These are phyloP conservation scores for Beauveria asiatica DNA, from an alignment of 2,329 filamentous ascomycete species.

Conservation along the genomic window DNA sequence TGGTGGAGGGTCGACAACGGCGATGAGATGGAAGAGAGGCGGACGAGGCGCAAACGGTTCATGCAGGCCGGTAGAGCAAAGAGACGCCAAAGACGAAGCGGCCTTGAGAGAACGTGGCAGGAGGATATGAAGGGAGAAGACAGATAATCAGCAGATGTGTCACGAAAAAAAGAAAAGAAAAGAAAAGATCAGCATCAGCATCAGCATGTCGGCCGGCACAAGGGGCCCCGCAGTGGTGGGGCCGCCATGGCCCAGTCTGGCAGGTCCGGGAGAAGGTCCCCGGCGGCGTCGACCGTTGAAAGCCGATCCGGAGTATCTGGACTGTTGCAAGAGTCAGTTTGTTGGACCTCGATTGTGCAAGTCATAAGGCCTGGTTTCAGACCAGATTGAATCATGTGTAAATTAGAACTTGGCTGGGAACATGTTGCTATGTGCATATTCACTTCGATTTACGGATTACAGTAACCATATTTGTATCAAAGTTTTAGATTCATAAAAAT, in stretches of 20 bases:
- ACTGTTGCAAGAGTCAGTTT: too few species aligned
- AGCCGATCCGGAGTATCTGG: not conserved
- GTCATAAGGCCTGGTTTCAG: too few species aligned
- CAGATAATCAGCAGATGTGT: not conserved
- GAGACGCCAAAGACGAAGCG: not conserved
- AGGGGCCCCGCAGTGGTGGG: not conserved
- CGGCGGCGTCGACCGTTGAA: not conserved
- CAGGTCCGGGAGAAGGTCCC: slow-evolving; percentile 2
- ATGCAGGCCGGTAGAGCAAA: not conserved
- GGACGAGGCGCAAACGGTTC: not conserved
- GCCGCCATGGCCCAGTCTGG: not conserved
- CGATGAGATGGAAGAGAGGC: not conserved
- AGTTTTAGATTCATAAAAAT: too few species aligned
- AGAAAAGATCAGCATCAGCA: not conserved
- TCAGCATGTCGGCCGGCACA: not conserved
- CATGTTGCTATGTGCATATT: too few species aligned
- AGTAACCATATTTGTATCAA: too few species aligned
- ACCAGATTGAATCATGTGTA: too few species aligned
- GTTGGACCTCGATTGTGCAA: too few species aligned
- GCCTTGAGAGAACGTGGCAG: not conserved
- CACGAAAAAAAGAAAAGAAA: not conserved
- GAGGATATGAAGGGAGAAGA: not conserved
- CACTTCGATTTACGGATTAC: too few species aligned
- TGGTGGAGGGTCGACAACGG: not conserved
- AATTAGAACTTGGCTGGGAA: too few species aligned